Conservation (phyloP, 257 asterid genomes). For the Capsicum baccatum region DNA sequence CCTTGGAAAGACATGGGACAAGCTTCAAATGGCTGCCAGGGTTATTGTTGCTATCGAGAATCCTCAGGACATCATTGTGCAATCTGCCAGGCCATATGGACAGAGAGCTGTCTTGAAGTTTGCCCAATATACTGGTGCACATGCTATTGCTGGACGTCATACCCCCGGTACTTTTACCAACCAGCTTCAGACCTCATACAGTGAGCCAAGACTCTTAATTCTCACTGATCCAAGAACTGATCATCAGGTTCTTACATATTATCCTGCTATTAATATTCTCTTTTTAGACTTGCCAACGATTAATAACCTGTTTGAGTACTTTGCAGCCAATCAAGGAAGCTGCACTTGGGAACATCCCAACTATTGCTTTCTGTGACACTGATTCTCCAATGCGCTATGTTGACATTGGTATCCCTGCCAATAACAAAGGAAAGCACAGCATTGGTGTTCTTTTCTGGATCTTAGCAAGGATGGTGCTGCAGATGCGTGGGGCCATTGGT, state of each 20-base stretch:
- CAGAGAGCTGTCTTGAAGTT: constrained; percentile 44
- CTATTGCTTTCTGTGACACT: constrained; percentile 39
- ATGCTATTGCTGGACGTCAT: constrained; percentile 43
- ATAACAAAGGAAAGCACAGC: constrained; percentile 39
- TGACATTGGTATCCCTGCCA: constrained; percentile 40
- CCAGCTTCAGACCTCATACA: constrained; percentile 38
- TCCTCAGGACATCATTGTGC: constrained; percentile 39
- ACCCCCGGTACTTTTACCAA: constrained; percentile 43
- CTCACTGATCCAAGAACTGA: constrained; percentile 41
- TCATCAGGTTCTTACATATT: constrained; percentile 33
- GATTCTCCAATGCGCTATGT: constrained; percentile 38
- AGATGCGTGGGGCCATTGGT: constrained; percentile 34
- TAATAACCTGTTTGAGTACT: neutral
- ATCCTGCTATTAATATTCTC: neutral
- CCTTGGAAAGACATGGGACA: constrained; percentile 40
- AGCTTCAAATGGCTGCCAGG: constrained; percentile 43
- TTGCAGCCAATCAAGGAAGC: constrained; percentile 41
- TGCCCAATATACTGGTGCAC: constrained; percentile 38
- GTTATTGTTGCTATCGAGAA: constrained; percentile 41
- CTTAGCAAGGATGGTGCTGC: constrained; percentile 39
- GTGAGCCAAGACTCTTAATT: constrained; percentile 36
- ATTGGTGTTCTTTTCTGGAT: constrained; percentile 40
- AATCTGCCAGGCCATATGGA: constrained; percentile 41
- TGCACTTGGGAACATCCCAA: constrained; percentile 41
- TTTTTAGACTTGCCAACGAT: neutral